Base-by-base conservation (phyloP, 495 filamentous ascomycete genomes). In the Talaromyces ruber region DNA sequence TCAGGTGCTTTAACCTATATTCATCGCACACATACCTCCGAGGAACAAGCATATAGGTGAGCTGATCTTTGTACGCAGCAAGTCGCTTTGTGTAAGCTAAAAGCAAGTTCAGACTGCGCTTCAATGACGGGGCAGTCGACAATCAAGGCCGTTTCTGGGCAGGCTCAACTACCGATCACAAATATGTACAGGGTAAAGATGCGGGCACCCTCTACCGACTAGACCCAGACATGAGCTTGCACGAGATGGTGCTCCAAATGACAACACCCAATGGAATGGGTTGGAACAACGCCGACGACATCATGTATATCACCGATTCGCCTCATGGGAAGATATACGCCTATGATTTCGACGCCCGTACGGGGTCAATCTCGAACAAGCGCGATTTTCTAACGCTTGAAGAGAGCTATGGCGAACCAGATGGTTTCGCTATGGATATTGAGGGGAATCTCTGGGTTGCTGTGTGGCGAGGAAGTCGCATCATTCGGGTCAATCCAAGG, bases 201-300 rank as follows among this genome's bases (percentile, higher is more conserved):
- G 74, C 78, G 75, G 85, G 84, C 28, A 74, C 81, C 22, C 72
- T 89, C 6, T 88, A 88, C 71, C 78, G 85, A 65, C 79, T 88
- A 24, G 82, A 89, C 65, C 78, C 84, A 4, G 86, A 88, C 67
- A 68, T 83, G 61, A 79, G 70, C 43, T 68, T 88, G 66, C 82
- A 87, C 67, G 79, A 79, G 32, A 81, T 87, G 74, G 76, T 88
- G 53, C 76, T 79, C 60, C 72, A 79, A 29, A 75, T 94, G 61
- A 87, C 81, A n/a, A 95, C 96, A 67, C 93, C 93, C 53, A 97
- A 98, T 73, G 87, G 89, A 58, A 85, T 93, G 50, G 86, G 86
- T 60, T 97, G 88, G 83, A 85, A 81, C 50, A 74, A 76, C 14
- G 84, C 90, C 67, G 76, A 84, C 65, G 87, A 85, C 71, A 93